These are phyloP conservation scores for Candida ascalaphidarum DNA, from an alignment of 805 yeast genomes.

Conservation along the genomic window DNA sequence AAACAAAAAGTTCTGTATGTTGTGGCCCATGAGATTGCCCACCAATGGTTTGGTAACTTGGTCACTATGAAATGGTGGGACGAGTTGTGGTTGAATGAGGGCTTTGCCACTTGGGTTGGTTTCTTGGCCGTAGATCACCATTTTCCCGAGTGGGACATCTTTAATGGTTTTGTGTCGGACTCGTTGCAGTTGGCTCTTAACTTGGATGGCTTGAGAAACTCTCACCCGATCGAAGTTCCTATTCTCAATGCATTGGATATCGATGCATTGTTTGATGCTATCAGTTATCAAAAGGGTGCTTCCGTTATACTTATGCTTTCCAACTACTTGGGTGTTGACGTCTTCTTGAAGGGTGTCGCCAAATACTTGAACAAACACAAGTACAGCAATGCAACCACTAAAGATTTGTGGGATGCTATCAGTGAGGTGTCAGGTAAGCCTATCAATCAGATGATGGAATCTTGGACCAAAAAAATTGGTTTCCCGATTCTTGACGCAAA, in stretches of 20 bases:
- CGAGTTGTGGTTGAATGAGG: slow-evolving; percentile 84
- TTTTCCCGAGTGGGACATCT: slow-evolving; percentile 77
- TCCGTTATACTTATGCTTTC: slow-evolving; percentile 73
- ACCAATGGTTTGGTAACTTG: slow-evolving; percentile 86
- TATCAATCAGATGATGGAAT: slow-evolving; percentile 49
- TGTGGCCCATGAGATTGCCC: slow-evolving; percentile 80
- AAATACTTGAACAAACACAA: slow-evolving; percentile 53
- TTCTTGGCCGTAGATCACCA: slow-evolving; percentile 60
- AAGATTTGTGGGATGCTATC: slow-evolving; percentile 64
- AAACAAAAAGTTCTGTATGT: slow-evolving; percentile 75
- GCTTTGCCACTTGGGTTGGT: slow-evolving; percentile 85
- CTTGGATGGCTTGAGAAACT: slow-evolving; percentile 49
- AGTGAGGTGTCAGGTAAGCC: slow-evolving; percentile 56
- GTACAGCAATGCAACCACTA: slow-evolving; percentile 65
- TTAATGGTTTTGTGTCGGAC: slow-evolving; percentile 45
- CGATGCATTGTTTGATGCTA: slow-evolving; percentile 75
- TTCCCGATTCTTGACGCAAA: slow-evolving; percentile 58
- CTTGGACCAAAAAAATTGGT: slow-evolving; percentile 71
- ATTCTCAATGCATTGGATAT: slow-evolving; percentile 73
- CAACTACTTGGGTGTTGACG: slow-evolving; percentile 57
- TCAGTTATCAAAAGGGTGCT: slow-evolving; percentile 77
- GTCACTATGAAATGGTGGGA: slow-evolving; percentile 96
- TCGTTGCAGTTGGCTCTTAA: slow-evolving; percentile 43
- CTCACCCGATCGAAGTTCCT: slow-evolving; percentile 80
- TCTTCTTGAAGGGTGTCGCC: slow-evolving; percentile 67